A percentile compares a stretch with the other conserved stretches of the same genome.
phyloP scores from a whole-genome alignment of 2,329 filamentous ascomycete genomes.

The Trichoderma hamatum region DNA sequence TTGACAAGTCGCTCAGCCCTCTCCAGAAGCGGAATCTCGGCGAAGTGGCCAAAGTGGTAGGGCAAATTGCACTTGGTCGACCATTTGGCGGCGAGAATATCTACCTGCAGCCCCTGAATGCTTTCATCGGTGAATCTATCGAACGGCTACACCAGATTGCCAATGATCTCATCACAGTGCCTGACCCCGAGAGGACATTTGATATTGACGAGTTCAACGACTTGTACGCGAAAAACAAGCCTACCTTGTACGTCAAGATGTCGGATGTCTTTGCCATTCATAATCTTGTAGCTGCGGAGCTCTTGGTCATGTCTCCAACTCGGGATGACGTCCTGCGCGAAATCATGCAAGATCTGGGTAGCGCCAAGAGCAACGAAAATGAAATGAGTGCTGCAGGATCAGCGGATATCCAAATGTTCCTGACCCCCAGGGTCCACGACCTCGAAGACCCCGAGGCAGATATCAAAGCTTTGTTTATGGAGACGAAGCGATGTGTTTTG shows the following conservation, averaged over 20 bases:
- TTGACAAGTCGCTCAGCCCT: slow-evolving; percentile 85
- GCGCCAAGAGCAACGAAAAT: slow-evolving; percentile 93
- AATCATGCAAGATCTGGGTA: slow-evolving; percentile 90
- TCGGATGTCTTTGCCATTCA: slow-evolving; percentile 96
- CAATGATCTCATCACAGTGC: slow-evolving; percentile 76
- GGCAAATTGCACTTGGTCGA: slow-evolving; percentile 84
- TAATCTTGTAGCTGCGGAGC: slow-evolving; percentile 78
- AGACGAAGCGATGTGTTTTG: slow-evolving; percentile 94
- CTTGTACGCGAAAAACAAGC: slow-evolving; percentile 92
- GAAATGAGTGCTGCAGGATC: slow-evolving; percentile 87
- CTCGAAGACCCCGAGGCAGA: slow-evolving; percentile 91
- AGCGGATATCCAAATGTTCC: slow-evolving; percentile 85
- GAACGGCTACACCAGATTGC: slow-evolving; percentile 77
- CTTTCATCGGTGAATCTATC: slow-evolving; percentile 83
- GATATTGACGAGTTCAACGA: slow-evolving; percentile 99
- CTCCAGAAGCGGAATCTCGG: slow-evolving; percentile 90
- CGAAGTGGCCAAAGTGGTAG: slow-evolving; percentile 88
- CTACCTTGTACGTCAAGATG: slow-evolving; percentile 99
- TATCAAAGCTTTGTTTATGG: slow-evolving; percentile 92
- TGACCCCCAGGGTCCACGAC: slow-evolving; percentile 87
- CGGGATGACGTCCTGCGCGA: slow-evolving; percentile 89
- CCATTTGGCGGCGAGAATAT: slow-evolving; percentile 94
- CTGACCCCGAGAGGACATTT: slow-evolving; percentile 86
- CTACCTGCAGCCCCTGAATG: slow-evolving; percentile 93
- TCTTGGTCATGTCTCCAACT: slow-evolving; percentile 73